Conservation (phyloP, 495 filamentous ascomycete genomes). For the Bacidia rubella region DNA sequence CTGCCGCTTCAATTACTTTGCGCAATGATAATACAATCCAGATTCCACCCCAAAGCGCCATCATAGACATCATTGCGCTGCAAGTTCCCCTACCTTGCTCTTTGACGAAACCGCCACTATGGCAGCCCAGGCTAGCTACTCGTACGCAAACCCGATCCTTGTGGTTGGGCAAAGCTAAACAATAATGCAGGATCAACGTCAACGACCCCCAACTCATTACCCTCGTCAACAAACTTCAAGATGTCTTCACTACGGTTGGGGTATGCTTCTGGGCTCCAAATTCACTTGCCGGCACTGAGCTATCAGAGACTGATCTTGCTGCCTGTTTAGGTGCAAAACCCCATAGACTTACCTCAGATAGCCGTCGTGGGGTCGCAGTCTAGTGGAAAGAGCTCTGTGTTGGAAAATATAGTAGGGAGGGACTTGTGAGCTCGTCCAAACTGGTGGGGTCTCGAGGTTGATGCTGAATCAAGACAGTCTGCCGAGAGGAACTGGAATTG, state of each 20-base stretch:
- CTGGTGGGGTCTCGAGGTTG: background rate
- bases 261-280: constrained; percentile 41
- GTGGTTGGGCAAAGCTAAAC: constrained; percentile 6
- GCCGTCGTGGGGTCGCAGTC: constrained; percentile 98
- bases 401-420: constrained; percentile 97
- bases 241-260: constrained; percentile 97
- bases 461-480: constrained; percentile 43
- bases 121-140: constrained; percentile 20
- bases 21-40: background rate
- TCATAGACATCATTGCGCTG: background rate
- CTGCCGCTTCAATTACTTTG: background rate
- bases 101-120: constrained; percentile 8
- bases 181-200: constrained; percentile 53
- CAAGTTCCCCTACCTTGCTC: background rate
- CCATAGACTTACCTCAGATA: constrained; percentile 98
- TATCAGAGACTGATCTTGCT: constrained; percentile 8
- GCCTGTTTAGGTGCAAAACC: constrained; percentile 68
- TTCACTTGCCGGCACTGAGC: background rate
- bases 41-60: too few relatives aligned
- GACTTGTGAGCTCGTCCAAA: constrained; percentile 64
- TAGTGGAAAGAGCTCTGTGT: constrained; percentile 98
- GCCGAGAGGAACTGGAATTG: constrained; percentile 95
- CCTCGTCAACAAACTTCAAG: constrained; percentile 96
- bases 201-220: constrained; percentile 75
- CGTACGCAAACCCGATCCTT: constrained; percentile 9